Conservation (phyloP, 73 alveolate genomes). For the Symbiodinium pilosum region DNA sequence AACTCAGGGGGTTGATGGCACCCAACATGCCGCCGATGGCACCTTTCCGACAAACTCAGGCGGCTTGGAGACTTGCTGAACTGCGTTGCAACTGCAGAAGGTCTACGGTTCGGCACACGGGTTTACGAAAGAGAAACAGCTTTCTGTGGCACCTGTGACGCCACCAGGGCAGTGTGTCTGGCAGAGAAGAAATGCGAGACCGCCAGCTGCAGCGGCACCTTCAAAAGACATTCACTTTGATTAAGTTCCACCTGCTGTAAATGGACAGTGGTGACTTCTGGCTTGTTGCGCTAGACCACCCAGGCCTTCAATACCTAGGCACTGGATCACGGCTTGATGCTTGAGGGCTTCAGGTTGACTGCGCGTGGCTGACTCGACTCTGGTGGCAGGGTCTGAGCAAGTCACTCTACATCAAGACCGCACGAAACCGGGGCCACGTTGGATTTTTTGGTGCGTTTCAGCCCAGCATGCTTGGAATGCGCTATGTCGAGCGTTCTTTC, state of each 20-base stretch:
- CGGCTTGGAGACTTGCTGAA: no score
- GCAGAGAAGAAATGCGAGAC: conserved; percentile 62
- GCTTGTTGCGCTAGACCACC: no score
- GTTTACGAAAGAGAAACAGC: no score
- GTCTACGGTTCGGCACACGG: no score
- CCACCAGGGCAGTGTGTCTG: conserved; percentile 93
- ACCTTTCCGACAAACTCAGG: neutral
- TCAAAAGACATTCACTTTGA: neutral
- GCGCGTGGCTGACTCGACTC: no score
- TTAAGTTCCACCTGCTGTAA: neutral
- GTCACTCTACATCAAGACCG: no score
- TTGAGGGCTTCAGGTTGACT: no score
- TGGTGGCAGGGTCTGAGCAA: no score
- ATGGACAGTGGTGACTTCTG: neutral
- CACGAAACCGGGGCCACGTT: no score
- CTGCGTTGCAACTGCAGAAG: no score
- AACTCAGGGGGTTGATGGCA: conserved; percentile 76
- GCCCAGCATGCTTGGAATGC: neutral
- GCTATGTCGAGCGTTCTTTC: neutral
- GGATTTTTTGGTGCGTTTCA: neutral
- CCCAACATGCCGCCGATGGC: conserved; percentile 94
- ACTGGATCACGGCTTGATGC: no score
- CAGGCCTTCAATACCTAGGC: no score
- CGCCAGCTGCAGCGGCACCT: conserved; percentile 94
- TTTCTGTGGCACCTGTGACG: conserved; percentile 1